Conservation (phyloP, 2,329 filamentous ascomycete species). For the Neoarthrinium moseri region DNA sequence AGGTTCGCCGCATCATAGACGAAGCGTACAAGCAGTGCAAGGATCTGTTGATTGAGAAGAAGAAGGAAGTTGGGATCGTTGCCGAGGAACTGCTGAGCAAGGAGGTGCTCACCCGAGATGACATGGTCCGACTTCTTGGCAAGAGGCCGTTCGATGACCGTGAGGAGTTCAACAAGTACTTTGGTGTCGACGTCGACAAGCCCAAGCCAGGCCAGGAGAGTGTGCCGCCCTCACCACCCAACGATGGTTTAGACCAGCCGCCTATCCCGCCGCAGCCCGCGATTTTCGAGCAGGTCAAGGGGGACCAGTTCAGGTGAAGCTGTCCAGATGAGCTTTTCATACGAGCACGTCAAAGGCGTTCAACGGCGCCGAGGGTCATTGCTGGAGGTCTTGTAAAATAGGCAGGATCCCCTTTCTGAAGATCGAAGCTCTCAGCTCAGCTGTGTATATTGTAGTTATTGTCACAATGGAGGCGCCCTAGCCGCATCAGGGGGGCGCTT, state of each 20-base stretch:
- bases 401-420: neutral
- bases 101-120: slow-evolving; percentile 87
- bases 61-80: slow-evolving; percentile 81
- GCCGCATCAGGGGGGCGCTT: no score
- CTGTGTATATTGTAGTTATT: slow-evolving; percentile 18
- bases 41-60: slow-evolving; percentile 79
- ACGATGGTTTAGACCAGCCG: slow-evolving; percentile 41
- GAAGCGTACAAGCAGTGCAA: slow-evolving; percentile 90
- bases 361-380: neutral
- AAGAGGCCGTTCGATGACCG: slow-evolving; percentile 80
- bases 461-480: slow-evolving; percentile 7
- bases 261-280: slow-evolving; percentile 25
- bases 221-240: slow-evolving; percentile 56
- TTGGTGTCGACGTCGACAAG: slow-evolving; percentile 53
- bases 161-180: slow-evolving; percentile 94
- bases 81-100: slow-evolving; percentile 91
- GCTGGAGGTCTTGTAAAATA: neutral
- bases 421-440: slow-evolving; percentile 26
- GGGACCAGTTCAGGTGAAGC: slow-evolving; percentile 20
- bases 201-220: slow-evolving; percentile 47
- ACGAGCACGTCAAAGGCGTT: neutral
- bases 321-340: neutral
- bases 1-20: slow-evolving; percentile 89
- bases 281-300: slow-evolving; percentile 22
- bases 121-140: slow-evolving; percentile 86